Evolutionary conservation across 2,329 filamentous ascomycete species (phyloP).

Genomic region (Elsinoe australis): DNA sequence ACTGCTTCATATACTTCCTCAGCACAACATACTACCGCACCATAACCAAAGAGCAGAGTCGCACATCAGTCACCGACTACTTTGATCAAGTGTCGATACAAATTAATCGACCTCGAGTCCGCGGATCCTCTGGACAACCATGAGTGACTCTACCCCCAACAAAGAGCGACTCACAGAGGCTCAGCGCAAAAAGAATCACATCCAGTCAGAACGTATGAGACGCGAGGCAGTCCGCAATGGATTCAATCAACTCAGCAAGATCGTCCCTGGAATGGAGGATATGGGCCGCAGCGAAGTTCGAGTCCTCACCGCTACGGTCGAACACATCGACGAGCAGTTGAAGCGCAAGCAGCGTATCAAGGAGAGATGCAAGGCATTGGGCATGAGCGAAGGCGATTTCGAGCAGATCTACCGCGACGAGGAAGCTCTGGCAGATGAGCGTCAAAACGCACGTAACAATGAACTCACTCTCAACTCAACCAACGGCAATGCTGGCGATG

Average conservation of each 20-base stretch:
- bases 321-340: slow-evolving; percentile 38
- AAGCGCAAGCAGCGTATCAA: slow-evolving; percentile 28
- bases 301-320: slow-evolving; percentile 56
- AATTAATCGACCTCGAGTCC: too few species aligned
- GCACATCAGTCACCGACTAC: too few species aligned
- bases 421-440: slow-evolving; percentile 15
- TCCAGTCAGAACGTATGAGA: slow-evolving; percentile 59
- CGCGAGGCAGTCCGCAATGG: slow-evolving; percentile 71
- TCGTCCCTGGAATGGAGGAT: slow-evolving; percentile 75
- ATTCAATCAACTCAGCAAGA: slow-evolving; percentile 70
- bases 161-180: slow-evolving; percentile 60
- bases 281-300: slow-evolving; percentile 78
- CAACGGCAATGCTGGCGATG: background rate
- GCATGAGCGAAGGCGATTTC: slow-evolving; percentile 23
- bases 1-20: background rate
- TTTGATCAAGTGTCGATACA: slow-evolving; percentile 18
- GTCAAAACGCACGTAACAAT: slow-evolving; percentile 13
- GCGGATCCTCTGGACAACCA: slow-evolving; percentile 19
- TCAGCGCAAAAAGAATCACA: slow-evolving; percentile 68
- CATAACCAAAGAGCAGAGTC: too few species aligned
- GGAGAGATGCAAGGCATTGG: slow-evolving; percentile 30
- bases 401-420: slow-evolving; percentile 22
- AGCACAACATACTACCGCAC: too few species aligned
- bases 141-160: slow-evolving; percentile 32
- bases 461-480: slow-evolving; percentile 6